Base-by-base conservation (phyloP, 805 yeast species). In the Pichia rugopelliculosa region DNA sequence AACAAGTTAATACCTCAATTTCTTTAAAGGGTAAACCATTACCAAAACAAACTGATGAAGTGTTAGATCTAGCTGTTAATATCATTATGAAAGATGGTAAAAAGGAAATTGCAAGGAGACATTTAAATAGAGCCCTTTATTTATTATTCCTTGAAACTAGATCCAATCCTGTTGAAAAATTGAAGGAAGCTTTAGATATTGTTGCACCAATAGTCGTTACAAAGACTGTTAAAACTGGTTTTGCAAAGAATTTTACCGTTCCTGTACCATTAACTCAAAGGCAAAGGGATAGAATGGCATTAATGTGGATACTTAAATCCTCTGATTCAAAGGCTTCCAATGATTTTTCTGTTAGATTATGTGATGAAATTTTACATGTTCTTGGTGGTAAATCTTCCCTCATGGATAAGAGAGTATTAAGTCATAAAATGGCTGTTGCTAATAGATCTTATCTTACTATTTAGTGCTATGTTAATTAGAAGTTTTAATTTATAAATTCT, bases 51-150 rank as follows among this genome's bases (percentile, higher is more conserved):
- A 67, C 69, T 40, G 93, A 88, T 57, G 84, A 86, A n/a, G 77
- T 82, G 20, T 71, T 90, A 42, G 81, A 82, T 43, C 82, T 85
- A 56, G 78, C 93, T 59, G 82, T 87, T 46, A 89, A 89, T 62
- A 74, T 89, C 70, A 80, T 93, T 52, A 93, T 93, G 98, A 80
- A 87, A 61, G 82, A 87, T 61, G 99, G 99, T 39, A 82, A 82
- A 65, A 93, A 90, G 65, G 77, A 86, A 47, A 70, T 73, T 43
- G 97, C 98, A 0, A 83, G 82, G 61, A 82, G 76, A 56, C 73
- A 75, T 42, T 72, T 93, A 47, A 76, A 83, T 45, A 76, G 83
- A 60, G 95, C 97, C 0, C 72, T 93, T 44, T 89, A 90, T 61
- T 70, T 90, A 42, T 84, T 82, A 38, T 86, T 77, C 65, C 74